Percentiles rank a stretch among this genome's conserved stretches.
phyloP scores from a whole-genome alignment of 768 basidiomycete species.

The Trametes sanguinea region DNA sequence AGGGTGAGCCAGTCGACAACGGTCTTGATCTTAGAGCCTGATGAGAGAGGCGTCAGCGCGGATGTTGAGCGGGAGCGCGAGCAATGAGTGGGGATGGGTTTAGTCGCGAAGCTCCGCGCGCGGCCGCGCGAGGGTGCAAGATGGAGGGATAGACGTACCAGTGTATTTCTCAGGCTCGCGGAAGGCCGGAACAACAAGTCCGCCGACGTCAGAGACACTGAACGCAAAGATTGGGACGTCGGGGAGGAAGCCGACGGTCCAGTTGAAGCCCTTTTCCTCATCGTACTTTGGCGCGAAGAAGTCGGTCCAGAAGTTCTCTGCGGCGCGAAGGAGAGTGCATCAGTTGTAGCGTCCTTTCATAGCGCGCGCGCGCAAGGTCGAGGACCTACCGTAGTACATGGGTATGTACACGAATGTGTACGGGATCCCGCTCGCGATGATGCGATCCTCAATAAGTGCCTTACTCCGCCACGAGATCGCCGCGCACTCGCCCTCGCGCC shows the following conservation, averaged over 20 bases:
- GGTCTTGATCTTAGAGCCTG: constrained; percentile 16
- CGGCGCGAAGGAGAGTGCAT: background rate
- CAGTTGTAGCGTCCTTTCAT: background rate
- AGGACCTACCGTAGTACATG: constrained; percentile 9
- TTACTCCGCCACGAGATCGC: constrained; percentile 16
- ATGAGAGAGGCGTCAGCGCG: background rate
- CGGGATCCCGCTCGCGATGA: constrained; percentile 16
- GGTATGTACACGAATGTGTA: constrained; percentile 16
- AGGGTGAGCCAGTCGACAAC: constrained; percentile 12
- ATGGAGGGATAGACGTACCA: background rate
- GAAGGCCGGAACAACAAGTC: constrained; percentile 13
- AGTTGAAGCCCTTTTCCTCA: constrained; percentile 15
- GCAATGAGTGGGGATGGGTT: too few species aligned
- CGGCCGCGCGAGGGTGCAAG: background rate
- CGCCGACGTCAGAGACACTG: constrained; percentile 11
- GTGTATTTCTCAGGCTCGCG: constrained; percentile 15
- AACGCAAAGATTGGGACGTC: constrained; percentile 14
- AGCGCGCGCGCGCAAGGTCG: background rate
- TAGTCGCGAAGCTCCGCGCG: too few species aligned
- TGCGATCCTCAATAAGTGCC: constrained; percentile 12
- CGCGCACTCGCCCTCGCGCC: constrained; percentile 15
- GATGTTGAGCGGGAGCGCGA: too few species aligned
- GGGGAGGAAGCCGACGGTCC: constrained; percentile 10
- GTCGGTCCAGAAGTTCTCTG: constrained; percentile 18
- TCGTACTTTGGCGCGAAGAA: constrained; percentile 18